phyloP scores from a whole-genome alignment of 148 eudicot genomes.

The Suaeda aralocaspica region DNA sequence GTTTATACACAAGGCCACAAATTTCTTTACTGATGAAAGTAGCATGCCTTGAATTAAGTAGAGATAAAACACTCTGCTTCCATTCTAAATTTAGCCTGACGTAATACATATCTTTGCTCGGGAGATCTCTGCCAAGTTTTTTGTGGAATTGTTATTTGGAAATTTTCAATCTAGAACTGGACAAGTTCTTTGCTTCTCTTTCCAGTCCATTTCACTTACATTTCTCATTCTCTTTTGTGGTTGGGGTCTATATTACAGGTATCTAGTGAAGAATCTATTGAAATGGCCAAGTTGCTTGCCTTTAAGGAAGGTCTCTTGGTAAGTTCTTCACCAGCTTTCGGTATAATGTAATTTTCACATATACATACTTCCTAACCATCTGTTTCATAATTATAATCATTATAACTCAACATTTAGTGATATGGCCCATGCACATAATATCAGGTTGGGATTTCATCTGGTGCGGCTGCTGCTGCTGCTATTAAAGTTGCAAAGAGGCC shows the following conservation, averaged over 20 bases:
- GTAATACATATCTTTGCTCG: too few species aligned
- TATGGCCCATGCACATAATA: background rate
- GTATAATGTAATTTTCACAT: too few species aligned
- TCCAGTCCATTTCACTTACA: too few species aligned
- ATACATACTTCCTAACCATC: background rate
- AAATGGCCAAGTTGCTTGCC: constrained; percentile 65
- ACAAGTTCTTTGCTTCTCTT: too few species aligned
- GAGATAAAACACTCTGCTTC: too few species aligned
- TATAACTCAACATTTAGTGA: background rate
- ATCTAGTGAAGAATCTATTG: constrained; percentile 75
- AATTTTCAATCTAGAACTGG: too few species aligned
- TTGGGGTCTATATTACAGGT: constrained; percentile 21
- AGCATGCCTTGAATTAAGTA: too few species aligned
- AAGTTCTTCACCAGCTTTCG: constrained; percentile 12
- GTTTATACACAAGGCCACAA: background rate
- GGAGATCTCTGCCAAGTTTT: too few species aligned
- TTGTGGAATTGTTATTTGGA: too few species aligned
- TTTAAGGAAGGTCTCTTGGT: constrained; percentile 72
- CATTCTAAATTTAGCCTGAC: too few species aligned
- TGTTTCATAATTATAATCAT: background rate
- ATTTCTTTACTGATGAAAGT: background rate
- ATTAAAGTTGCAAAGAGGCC: constrained; percentile 78
- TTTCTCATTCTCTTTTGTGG: too few species aligned
- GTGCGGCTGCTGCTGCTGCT: constrained; percentile 91
- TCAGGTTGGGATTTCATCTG: constrained; percentile 93